A percentile compares a stretch with the other conserved stretches of the same genome.
Conservation (phyloP, 2,329 filamentous ascomycete species). For the Cryoendolithus antarcticus region DNA sequence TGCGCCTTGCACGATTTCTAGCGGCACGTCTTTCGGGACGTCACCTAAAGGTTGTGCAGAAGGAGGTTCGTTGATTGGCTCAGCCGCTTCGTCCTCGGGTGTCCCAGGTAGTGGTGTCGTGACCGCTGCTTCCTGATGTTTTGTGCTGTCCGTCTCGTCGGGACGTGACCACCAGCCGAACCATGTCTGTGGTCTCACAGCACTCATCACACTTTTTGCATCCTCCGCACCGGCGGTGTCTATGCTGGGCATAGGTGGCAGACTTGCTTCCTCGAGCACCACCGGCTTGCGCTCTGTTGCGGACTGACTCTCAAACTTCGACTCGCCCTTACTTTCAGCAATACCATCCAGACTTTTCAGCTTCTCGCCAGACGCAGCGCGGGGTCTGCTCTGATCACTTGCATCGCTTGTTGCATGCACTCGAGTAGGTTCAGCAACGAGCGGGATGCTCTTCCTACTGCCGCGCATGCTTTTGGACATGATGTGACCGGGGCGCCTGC, state of each 20-base stretch:
- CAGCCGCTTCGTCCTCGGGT: conserved; percentile 9
- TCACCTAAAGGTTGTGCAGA: too few relatives aligned
- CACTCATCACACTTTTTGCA: conserved; percentile 8
- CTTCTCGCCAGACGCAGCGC: conserved; percentile 15
- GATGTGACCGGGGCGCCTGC: conserved; percentile 10
- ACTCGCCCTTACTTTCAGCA: conserved; percentile 13
- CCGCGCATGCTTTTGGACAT: conserved; percentile 30
- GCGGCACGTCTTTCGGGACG: too few relatives aligned
- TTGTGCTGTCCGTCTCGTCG: conserved; percentile 29
- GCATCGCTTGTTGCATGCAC: conserved; percentile 30
- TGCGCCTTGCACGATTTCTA: too few relatives aligned
- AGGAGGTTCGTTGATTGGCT: conserved; percentile 2
- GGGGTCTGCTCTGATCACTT: conserved; percentile 12
- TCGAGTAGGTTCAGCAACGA: conserved; percentile 34
- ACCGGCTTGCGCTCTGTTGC: conserved; percentile 8
- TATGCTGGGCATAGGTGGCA: conserved; percentile 31
- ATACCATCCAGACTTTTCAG: conserved; percentile 9
- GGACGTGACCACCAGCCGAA: conserved; percentile 38
- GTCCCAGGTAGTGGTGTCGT: conserved; percentile 29
- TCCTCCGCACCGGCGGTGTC: conserved; percentile 12
- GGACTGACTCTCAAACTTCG: conserved; percentile 1
- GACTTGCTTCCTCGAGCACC: conserved; percentile 26
- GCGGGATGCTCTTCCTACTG: conserved; percentile 32
- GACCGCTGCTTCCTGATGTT: conserved; percentile 24
- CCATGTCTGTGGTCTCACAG: conserved; percentile 24